phyloP scores from a whole-genome alignment of 768 basidiomycete genomes.

The Rhodotorula diobovata region DNA sequence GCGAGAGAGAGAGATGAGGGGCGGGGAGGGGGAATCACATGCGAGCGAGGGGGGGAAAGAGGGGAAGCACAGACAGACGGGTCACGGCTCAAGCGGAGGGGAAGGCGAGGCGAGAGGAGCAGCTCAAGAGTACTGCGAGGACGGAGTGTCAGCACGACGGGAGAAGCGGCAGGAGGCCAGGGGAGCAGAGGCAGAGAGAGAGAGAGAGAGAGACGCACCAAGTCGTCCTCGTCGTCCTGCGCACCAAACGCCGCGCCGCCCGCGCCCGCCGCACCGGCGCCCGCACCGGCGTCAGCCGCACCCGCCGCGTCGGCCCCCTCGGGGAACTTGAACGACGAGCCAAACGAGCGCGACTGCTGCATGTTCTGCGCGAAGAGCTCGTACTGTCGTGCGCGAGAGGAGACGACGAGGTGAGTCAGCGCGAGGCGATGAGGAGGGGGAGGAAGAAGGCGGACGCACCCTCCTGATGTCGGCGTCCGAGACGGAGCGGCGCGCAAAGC shows the following conservation, averaged over 20 bases:
- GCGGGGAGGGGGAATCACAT: neutral
- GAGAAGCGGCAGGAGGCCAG: neutral
- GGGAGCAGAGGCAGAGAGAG: neutral
- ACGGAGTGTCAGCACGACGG: neutral
- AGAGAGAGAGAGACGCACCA: conserved; percentile 13
- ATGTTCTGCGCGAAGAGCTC: conserved; percentile 97
- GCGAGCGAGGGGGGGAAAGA: neutral
- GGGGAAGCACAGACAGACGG: neutral
- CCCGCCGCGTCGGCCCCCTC: conserved; percentile 54
- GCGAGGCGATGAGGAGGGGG: neutral
- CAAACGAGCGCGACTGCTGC: conserved; percentile 86
- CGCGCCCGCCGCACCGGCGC: conserved; percentile 41
- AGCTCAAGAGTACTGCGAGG: neutral
- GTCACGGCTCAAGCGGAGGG: neutral
- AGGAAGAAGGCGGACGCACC: neutral
- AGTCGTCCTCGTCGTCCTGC: conserved; percentile 40
- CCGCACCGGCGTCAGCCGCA: conserved; percentile 12
- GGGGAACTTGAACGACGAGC: conserved; percentile 97
- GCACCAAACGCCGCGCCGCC: conserved; percentile 47
- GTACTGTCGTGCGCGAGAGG: conserved; percentile 56
- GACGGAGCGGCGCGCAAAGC: conserved; percentile 91
- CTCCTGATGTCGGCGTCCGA: conserved; percentile 63
- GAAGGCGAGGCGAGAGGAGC: neutral
- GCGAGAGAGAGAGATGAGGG: too few species aligned
- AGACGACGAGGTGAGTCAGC: neutral